Conservation (phyloP, 768 basidiomycete species). For the Suillus americanus region DNA sequence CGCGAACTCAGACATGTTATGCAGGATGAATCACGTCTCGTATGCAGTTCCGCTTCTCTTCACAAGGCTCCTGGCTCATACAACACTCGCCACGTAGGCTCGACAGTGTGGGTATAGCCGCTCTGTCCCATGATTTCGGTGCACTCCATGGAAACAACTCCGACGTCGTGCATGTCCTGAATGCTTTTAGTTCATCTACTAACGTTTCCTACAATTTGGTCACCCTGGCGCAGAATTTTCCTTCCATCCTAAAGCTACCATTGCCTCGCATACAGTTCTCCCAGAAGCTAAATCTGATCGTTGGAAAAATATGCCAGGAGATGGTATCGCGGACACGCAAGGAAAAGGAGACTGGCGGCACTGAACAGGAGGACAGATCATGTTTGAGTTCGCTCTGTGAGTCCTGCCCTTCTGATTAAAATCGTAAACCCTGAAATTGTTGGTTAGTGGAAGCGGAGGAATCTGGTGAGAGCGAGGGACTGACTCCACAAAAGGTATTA, state of each 20-base stretch:
- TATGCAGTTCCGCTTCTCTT: neutral
- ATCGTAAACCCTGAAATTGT: neutral
- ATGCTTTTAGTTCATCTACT: slow-evolving; percentile 20
- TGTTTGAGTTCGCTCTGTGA: neutral
- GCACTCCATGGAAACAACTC: slow-evolving; percentile 35
- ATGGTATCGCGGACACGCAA: slow-evolving; percentile 33
- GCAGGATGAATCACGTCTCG: neutral
- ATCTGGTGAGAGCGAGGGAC: neutral
- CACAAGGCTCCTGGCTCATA: neutral
- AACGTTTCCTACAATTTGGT: slow-evolving; percentile 8
- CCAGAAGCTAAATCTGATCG: slow-evolving; percentile 26
- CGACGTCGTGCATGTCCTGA: slow-evolving; percentile 27
- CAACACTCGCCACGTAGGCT: slow-evolving; percentile 25
- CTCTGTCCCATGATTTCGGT: slow-evolving; percentile 46
- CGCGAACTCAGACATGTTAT: neutral
- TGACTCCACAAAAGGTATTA: neutral
- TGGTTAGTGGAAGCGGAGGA: neutral
- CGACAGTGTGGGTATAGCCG: slow-evolving; percentile 45
- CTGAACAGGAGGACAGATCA: slow-evolving; percentile 11
- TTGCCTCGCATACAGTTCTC: slow-evolving; percentile 24
- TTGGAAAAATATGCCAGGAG: slow-evolving; percentile 34
- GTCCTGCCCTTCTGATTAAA: neutral
- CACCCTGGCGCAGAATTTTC: slow-evolving; percentile 28
- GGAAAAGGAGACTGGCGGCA: slow-evolving; percentile 30
- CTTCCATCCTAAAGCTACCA: slow-evolving; percentile 33